Base-by-base conservation (phyloP, 306 rosid species). In the Vigna unguiculata region DNA sequence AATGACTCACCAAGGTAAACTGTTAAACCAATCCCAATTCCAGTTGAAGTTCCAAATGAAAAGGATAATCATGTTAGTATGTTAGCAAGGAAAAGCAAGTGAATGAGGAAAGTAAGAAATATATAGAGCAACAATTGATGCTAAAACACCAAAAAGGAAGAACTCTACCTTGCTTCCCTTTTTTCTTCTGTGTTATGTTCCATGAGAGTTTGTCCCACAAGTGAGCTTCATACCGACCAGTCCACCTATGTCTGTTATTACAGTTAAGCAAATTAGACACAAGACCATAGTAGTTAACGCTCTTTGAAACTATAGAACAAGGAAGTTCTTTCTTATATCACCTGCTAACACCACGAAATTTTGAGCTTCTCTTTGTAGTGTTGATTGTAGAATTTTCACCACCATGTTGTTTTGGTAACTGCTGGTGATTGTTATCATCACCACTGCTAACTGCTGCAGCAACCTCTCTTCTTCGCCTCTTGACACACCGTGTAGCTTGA, bases 161-260 rank as follows among this genome's bases (percentile, higher is more conserved):
- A 73, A 59, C 28, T 47, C 3, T 71, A 90, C 96, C 97, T 91
- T 93, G 97, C 75, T 93, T 93, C 22, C 97, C 98, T 79, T 91
- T 93, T 82, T 93, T 93, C 83, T 90, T 93, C 79, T 93, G 96
- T 19, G 97, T 89, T 41, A 79, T 80, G 74, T 93, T 93, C 96
- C 98, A 93, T 11, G 98, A 91, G 36, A 88, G 93, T 78, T 93
- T 93, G 84, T 91, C 98, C 98, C 96, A 89, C 76, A 93, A 85
- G 86, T 93, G 98, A 64, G 97, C 98, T 87, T 93, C 97, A 77
- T 65, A 93, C n/a, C 96, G 69, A 48, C 98, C 98, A 0, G 96
- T 93, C 97, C 98, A 93, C 78, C 96, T 85, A 83, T 93, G 97
- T n/a, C 97, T 92, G 84, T 80, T n/a, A n/a, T 64, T 60, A 69